These are phyloP conservation scores for Rhododendron williamsianum DNA, from an alignment of 148 eudicot genomes.

Conservation along the genomic window DNA sequence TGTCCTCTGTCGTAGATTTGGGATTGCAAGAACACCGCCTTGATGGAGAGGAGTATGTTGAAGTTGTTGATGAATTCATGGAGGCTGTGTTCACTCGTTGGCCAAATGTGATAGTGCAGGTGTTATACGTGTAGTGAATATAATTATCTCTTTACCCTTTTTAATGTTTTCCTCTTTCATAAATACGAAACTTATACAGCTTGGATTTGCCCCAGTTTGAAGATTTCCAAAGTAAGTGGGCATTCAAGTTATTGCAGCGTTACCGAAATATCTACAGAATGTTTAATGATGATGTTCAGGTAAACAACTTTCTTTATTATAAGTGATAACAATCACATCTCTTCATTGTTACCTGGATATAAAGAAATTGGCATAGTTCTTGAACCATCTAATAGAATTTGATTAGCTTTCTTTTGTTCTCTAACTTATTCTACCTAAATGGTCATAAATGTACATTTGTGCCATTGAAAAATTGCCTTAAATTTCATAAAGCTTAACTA, in stretches of 20 bases:
- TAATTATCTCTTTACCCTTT: background rate
- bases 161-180: background rate
- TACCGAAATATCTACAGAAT: conserved; percentile 83
- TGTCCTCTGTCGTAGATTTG: conserved; percentile 44
- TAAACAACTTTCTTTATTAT: conserved; percentile 10
- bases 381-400: background rate
- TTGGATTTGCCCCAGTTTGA: conserved; percentile 60
- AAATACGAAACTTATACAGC: conserved; percentile 1
- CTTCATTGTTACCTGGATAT: background rate
- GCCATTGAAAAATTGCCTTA: background rate
- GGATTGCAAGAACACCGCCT: conserved; percentile 95
- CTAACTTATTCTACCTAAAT: background rate
- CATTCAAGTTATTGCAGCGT: conserved; percentile 87
- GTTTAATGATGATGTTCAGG: conserved; percentile 99
- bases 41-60: conserved; percentile 93
- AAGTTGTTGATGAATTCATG: conserved; percentile 92
- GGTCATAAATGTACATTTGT: background rate
- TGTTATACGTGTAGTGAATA: background rate
- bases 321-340: background rate
- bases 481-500: background rate
- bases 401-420: background rate
- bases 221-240: conserved; percentile 99
- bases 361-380: background rate
- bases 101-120: conserved; percentile 97
- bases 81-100: conserved; percentile 94